Percentiles rank a stretch among this genome's conserved stretches.
These are phyloP conservation scores for Fistulinella staudtii DNA, from an alignment of 1,284 basidiomycete species.

Conservation along the genomic window DNA sequence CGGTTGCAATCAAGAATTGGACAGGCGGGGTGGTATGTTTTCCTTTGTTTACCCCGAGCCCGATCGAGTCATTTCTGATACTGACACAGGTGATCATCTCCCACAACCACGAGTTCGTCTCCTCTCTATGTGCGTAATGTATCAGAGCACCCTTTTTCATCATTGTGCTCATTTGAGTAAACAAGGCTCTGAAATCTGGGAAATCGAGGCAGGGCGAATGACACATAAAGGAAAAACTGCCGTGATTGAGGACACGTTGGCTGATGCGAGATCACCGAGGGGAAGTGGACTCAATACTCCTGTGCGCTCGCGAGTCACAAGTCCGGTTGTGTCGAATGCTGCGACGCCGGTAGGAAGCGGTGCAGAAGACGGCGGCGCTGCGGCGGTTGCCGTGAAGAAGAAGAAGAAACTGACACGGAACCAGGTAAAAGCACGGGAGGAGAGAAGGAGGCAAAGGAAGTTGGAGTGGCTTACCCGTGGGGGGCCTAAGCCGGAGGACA, in stretches of 20 bases:
- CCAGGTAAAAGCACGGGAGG: slow-evolving; percentile 85
- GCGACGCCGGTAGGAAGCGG: slow-evolving; percentile 73
- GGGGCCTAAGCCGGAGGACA: slow-evolving; percentile 76
- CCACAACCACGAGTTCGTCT: slow-evolving; percentile 91
- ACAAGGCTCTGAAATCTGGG: slow-evolving; percentile 77
- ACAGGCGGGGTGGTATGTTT: slow-evolving; percentile 79
- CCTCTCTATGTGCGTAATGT: slow-evolving; percentile 69
- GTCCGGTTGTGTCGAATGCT: slow-evolving; percentile 57
- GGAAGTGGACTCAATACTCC: slow-evolving; percentile 72
- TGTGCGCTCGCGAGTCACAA: slow-evolving; percentile 56
- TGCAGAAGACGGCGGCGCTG: slow-evolving; percentile 50
- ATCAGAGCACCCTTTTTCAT: slow-evolving; percentile 12
- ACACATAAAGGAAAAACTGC: slow-evolving; percentile 86
- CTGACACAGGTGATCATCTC: slow-evolving; percentile 87
- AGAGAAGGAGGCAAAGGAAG: slow-evolving; percentile 75
- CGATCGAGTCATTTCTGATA: slow-evolving; percentile 20
- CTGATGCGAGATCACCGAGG: slow-evolving; percentile 58
- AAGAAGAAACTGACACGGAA: slow-evolving; percentile 92
- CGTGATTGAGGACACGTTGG: slow-evolving; percentile 74
- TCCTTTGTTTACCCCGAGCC: slow-evolving; percentile 16
- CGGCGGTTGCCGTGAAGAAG: slow-evolving; percentile 60
- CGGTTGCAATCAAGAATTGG: slow-evolving; percentile 96
- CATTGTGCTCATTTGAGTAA: slow-evolving; percentile 20
- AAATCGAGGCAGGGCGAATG: slow-evolving; percentile 76
- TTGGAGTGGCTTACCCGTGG: slow-evolving; percentile 83